Conservation (phyloP, 306 rosid genomes). For the Delonix regia region DNA sequence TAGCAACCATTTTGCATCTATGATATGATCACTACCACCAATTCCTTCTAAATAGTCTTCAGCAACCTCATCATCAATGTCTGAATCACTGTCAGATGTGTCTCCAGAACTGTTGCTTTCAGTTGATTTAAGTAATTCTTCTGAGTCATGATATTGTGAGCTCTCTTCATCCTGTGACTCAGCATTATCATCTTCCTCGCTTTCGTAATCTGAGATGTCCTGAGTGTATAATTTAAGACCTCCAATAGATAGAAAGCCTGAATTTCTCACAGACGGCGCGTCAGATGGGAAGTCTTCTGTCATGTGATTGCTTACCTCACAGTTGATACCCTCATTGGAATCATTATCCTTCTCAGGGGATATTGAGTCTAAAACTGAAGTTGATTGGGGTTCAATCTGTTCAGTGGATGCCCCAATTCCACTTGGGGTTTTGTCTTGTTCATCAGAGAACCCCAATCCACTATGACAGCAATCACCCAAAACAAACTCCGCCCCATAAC, state of each 20-base stretch:
- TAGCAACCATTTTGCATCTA: conserved; percentile 78
- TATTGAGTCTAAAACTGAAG: conserved; percentile 48
- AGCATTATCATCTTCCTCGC: conserved; percentile 53
- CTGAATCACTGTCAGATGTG: conserved; percentile 72
- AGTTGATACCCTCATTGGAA: conserved; percentile 42
- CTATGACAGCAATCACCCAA: conserved; percentile 79
- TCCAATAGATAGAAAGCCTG: conserved; percentile 86
- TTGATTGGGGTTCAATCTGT: conserved; percentile 51
- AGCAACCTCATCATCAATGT: conserved; percentile 82
- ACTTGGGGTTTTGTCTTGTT: conserved; percentile 56
- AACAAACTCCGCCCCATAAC: conserved; percentile 62
- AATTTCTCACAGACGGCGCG: conserved; percentile 54
- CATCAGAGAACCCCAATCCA: conserved; percentile 80
- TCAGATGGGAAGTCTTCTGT: conserved; percentile 47
- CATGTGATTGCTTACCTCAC: conserved; percentile 47
- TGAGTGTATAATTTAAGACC: conserved; percentile 78
- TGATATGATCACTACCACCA: conserved; percentile 76
- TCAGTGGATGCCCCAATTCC: conserved; percentile 44
- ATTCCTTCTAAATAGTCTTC: conserved; percentile 87
- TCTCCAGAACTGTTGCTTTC: conserved; percentile 67
- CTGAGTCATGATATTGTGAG: conserved; percentile 45
- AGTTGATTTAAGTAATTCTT: conserved; percentile 52
- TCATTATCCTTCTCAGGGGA: conserved; percentile 53
- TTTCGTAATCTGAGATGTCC: conserved; percentile 70
- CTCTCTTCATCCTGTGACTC: conserved; percentile 55